A percentile compares a stretch with the other conserved stretches of the same genome.
Evolutionary conservation across 129 eudicot species (phyloP).

Genomic region (Helichrysum umbraculigerum): DNA sequence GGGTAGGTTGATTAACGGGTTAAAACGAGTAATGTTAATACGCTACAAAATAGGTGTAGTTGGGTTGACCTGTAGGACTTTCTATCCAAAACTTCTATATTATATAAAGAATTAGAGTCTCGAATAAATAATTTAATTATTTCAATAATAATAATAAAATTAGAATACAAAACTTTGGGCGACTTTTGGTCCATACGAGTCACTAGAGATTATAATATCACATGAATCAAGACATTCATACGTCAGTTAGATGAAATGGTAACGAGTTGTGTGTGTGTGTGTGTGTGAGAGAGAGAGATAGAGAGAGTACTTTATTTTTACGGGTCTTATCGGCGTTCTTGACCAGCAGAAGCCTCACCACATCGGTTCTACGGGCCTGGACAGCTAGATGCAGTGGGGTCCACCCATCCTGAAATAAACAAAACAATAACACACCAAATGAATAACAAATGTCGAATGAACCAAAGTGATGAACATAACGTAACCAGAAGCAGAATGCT

Average conservation of each 20-base stretch:
- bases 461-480: slow-evolving; percentile 2
- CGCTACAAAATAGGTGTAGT: background rate
- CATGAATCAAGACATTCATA: background rate
- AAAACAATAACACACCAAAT: slow-evolving; percentile 16
- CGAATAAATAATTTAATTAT: background rate
- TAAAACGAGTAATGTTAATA: background rate
- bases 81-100: background rate
- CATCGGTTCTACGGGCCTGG: slow-evolving; percentile 88
- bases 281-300: background rate
- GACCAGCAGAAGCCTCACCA: slow-evolving; percentile 78
- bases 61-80: background rate
- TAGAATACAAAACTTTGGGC: background rate
- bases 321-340: slow-evolving; percentile 82
- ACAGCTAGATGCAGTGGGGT: slow-evolving; percentile 95
- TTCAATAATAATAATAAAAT: background rate
- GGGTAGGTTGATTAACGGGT: background rate
- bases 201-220: background rate
- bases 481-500: background rate
- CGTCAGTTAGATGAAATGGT: background rate
- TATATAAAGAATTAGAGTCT: background rate
- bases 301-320: slow-evolving; percentile 55
- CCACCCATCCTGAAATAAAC: slow-evolving; percentile 78
- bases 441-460: background rate
- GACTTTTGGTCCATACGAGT: background rate
- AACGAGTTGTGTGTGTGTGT: no score